Base-by-base conservation (phyloP, 1,284 basidiomycete genomes). In the Apiotrichum sp. region DNA sequence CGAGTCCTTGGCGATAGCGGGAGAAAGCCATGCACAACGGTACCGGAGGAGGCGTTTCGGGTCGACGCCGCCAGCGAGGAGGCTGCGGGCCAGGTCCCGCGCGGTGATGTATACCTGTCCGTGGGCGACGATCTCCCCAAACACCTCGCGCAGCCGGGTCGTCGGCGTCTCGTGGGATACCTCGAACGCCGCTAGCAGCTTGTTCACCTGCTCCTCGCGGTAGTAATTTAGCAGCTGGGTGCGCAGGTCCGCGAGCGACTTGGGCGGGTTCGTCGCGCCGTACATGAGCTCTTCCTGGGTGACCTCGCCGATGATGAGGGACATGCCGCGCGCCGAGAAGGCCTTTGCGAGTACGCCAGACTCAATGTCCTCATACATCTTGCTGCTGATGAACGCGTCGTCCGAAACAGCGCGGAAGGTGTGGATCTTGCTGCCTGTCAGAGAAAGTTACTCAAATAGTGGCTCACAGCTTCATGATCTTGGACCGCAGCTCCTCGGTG, bases 381-480 rank as follows among this genome's bases (percentile, higher is more conserved):
- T 40, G 4, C 38, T 16, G 47, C 55, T 62, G 54, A 67, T 55
- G 47, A 67, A 67, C 14, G 62, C 56, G 43, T 58, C 58, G 49
- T 67, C 65, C 31, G 58, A 55, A 11, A 65, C 64, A 22, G 52
- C 61, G 32, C 65, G 61, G 57, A 67, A 67, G 0, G 65, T 67
- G 58, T 61, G 61, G 50, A 62, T 59, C 43, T 57, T 57, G 14
- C 57, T 59, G 41, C 4, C 4, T 16, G 40, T 41, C 40, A 41
- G 40, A 31, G 33, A n/a, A n/a, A 49, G 34, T 3, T 13, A 47
- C 10, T 13, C 7, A 13, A 4, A 35, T 4, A 36, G 8, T 14
- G 40, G 55, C 61, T 47, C 55, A 62, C 55, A 65, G 62, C 39
- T 52, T 59, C 59, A 67, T 64, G 47, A 67, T 59, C 48, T 58